Evolutionary conservation across 345 rosid species (phyloP).

Genomic region (Raphanus raphanistrum): DNA sequence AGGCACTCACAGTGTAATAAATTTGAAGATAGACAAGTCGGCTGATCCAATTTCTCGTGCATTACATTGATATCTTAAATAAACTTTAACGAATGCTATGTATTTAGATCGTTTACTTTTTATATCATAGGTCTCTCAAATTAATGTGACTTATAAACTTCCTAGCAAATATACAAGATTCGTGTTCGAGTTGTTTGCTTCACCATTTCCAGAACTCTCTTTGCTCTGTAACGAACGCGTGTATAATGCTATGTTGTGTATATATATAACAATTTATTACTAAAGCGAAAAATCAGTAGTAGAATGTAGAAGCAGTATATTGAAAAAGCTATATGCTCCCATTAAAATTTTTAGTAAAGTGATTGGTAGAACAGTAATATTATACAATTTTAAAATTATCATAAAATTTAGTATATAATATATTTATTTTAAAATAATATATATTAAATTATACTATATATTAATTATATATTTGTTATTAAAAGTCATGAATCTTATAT

Average conservation of each 20-base stretch:
- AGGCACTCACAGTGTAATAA: neutral
- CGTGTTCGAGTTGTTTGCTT: constrained; percentile 7
- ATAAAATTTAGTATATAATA: too few relatives aligned
- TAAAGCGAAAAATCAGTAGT: neutral
- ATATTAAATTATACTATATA: too few relatives aligned
- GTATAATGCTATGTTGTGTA: neutral
- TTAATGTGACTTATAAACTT: constrained; percentile 25
- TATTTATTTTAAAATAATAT: too few relatives aligned
- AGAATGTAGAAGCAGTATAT: too few relatives aligned
- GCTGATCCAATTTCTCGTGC: constrained; percentile 34
- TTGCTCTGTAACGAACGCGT: neutral
- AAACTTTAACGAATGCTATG: constrained; percentile 35
- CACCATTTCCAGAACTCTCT: constrained; percentile 9
- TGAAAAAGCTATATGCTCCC: too few relatives aligned
- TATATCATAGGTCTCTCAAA: constrained; percentile 8
- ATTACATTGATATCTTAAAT: constrained; percentile 15
- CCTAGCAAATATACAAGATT: constrained; percentile 12
- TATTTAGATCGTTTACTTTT: constrained; percentile 18
- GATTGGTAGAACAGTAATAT: too few relatives aligned
- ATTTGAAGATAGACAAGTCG: constrained; percentile 29
- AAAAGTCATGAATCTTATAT: too few relatives aligned
- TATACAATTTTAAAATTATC: too few relatives aligned
- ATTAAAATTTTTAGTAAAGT: too few relatives aligned
- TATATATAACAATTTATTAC: neutral
- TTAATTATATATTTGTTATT: too few relatives aligned